A percentile compares a stretch with the other conserved stretches of the same genome.
These are phyloP conservation scores for Orychophragmus violaceus DNA, from an alignment of 345 rosid genomes.

Conservation along the genomic window DNA sequence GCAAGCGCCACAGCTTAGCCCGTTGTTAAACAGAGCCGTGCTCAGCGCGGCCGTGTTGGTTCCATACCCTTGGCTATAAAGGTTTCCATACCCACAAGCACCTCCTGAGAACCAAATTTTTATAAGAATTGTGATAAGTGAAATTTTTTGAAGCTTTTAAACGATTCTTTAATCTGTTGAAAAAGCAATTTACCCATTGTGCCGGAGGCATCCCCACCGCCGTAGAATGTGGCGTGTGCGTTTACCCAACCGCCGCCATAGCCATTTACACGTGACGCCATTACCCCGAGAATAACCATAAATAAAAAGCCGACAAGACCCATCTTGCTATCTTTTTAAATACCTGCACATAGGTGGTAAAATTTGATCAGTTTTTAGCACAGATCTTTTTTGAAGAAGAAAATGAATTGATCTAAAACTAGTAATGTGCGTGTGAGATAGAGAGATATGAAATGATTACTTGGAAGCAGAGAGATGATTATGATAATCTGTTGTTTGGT, in stretches of 20 bases:
- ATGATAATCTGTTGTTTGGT: constrained; percentile 39
- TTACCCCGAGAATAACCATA: constrained; percentile 42
- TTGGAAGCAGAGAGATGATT: constrained; percentile 23
- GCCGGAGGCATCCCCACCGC: constrained; percentile 83
- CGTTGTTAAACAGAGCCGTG: constrained; percentile 72
- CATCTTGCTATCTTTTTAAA: constrained; percentile 25
- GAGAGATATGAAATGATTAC: constrained; percentile 29
- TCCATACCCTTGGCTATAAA: constrained; percentile 80
- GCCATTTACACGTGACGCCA: constrained; percentile 43
- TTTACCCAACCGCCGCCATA: constrained; percentile 64
- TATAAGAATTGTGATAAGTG: background rate
- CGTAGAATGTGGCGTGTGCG: constrained; percentile 82
- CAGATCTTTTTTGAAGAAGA: background rate
- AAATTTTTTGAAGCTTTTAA: constrained; percentile 14
- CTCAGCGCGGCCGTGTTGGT: constrained; percentile 77
- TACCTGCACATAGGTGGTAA: constrained; percentile 26
- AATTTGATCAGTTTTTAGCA: background rate
- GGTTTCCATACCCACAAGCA: constrained; percentile 77
- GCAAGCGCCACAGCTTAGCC: constrained; percentile 77
- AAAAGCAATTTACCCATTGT: constrained; percentile 54
- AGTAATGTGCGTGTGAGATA: constrained; percentile 9
- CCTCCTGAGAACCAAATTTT: constrained; percentile 41
- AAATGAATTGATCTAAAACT: background rate
- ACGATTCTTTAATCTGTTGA: background rate
- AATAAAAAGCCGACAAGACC: constrained; percentile 33